A percentile compares a stretch with the other conserved stretches of the same genome.
These are phyloP conservation scores for Lathyrus tuberosus DNA, from an alignment of 306 rosid species.

Conservation along the genomic window DNA sequence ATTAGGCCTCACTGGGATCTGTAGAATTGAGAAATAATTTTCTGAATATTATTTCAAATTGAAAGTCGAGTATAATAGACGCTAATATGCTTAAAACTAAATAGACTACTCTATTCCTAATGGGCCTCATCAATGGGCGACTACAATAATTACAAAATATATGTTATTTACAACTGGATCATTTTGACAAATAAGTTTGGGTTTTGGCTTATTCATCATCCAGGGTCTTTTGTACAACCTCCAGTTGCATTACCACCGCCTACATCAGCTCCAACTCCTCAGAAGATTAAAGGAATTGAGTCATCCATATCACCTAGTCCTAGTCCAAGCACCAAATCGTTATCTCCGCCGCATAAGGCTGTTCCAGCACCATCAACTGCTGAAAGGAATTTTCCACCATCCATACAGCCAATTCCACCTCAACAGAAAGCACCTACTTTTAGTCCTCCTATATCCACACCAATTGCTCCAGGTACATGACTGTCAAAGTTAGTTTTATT, in stretches of 20 bases:
- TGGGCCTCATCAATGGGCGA: neutral
- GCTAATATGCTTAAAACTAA: neutral
- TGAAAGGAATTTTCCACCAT: constrained; percentile 43
- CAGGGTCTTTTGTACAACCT: constrained; percentile 58
- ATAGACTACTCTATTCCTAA: neutral
- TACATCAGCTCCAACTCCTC: constrained; percentile 49
- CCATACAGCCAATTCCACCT: constrained; percentile 43
- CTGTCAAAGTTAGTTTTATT: neutral
- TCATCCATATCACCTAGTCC: constrained; percentile 57
- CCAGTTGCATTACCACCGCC: constrained; percentile 51
- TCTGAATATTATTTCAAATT: neutral
- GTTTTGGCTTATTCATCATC: constrained; percentile 43
- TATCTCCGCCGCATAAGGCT: constrained; percentile 41
- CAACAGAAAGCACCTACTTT: constrained; percentile 36
- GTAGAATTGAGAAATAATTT: neutral
- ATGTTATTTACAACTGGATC: neutral
- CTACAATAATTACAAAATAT: neutral
- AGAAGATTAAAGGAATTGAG: constrained; percentile 37
- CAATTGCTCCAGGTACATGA: constrained; percentile 66
- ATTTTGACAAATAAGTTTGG: constrained; percentile 23
- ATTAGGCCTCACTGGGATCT: constrained; percentile 4
- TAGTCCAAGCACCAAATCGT: constrained; percentile 45
- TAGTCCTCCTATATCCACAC: constrained; percentile 46
- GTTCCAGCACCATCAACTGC: constrained; percentile 50
- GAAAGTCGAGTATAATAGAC: neutral